phyloP scores from a whole-genome alignment of 768 basidiomycete species.

The Tubosaeta brunneosetosa region DNA sequence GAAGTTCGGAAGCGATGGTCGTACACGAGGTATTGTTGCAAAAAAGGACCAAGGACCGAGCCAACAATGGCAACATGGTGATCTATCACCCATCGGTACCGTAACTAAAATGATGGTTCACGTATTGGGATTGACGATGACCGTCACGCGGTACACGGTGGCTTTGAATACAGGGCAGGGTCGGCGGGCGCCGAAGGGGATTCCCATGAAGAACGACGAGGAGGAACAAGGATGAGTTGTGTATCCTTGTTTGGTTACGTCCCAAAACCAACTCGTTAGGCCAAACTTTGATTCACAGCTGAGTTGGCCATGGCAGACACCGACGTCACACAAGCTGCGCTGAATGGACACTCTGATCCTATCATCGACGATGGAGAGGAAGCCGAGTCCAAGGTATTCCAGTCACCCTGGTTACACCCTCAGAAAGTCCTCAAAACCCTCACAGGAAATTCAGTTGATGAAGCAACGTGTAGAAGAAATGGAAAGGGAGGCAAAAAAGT shows the following conservation, averaged over 20 bases:
- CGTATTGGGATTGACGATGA: conserved; percentile 20
- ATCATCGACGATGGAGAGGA: conserved; percentile 57
- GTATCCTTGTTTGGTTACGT: conserved; percentile 25
- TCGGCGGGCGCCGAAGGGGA: not conserved
- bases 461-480: conserved; percentile 91
- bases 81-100: conserved; percentile 28
- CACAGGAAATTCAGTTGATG: conserved; percentile 85
- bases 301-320: conserved; percentile 45
- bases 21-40: conserved; percentile 18
- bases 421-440: conserved; percentile 11
- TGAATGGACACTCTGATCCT: conserved; percentile 28
- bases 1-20: conserved; percentile 24
- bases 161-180: conserved; percentile 12
- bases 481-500: conserved; percentile 85
- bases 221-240: conserved; percentile 8
- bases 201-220: not conserved
- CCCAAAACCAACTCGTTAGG: conserved; percentile 3
- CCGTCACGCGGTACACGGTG: conserved; percentile 21
- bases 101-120: conserved; percentile 29
- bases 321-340: conserved; percentile 40
- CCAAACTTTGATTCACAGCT: conserved; percentile 23
- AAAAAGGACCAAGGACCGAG: conserved; percentile 9
- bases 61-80: conserved; percentile 20
- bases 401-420: conserved; percentile 3
- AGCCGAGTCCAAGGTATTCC: conserved; percentile 53